phyloP scores from a whole-genome alignment of 495 filamentous ascomycete species.

The Penicillium goetzii region DNA sequence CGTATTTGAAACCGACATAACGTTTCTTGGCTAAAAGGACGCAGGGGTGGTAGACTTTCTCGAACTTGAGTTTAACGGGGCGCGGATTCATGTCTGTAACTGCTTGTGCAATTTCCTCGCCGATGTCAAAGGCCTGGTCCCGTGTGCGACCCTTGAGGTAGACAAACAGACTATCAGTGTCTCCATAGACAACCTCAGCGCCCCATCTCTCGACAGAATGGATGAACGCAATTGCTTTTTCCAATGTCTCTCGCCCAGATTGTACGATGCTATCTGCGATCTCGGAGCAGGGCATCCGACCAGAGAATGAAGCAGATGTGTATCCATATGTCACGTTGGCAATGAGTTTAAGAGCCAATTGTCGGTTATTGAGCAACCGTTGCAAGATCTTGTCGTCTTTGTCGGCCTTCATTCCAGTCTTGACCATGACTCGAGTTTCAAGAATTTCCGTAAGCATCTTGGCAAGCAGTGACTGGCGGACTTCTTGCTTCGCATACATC shows the following conservation, averaged over 20 bases:
- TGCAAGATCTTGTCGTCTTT: slow-evolving; percentile 88
- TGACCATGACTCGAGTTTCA: slow-evolving; percentile 97
- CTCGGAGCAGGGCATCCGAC: slow-evolving; percentile 95
- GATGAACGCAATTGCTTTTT: slow-evolving; percentile 91
- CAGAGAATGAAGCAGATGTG: slow-evolving; percentile 92
- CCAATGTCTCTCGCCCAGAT: slow-evolving; percentile 89
- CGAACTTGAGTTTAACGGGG: slow-evolving; percentile 95
- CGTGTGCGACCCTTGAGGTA: slow-evolving; percentile 84
- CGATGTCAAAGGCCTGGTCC: slow-evolving; percentile 89
- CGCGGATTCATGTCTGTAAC: slow-evolving; percentile 90
- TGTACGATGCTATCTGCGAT: slow-evolving; percentile 99
- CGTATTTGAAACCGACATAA: slow-evolving; percentile 98
- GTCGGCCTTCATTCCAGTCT: slow-evolving; percentile 93
- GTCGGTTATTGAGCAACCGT: slow-evolving; percentile 87
- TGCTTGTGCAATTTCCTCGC: slow-evolving; percentile 86
- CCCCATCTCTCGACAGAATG: slow-evolving; percentile 86
- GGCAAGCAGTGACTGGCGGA: slow-evolving; percentile 87
- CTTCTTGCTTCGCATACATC: slow-evolving; percentile 85
- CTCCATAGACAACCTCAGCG: slow-evolving; percentile 96
- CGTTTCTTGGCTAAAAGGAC: slow-evolving; percentile 95
- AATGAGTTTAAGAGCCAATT: slow-evolving; percentile 93
- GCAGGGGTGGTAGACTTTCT: slow-evolving; percentile 97
- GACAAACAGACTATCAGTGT: slow-evolving; percentile 96
- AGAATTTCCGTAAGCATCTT: slow-evolving; percentile 97
- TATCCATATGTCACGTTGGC: slow-evolving; percentile 99